phyloP scores from a whole-genome alignment of 1,139 yeast species.

The Hyphopichia pseudoburtonii region DNA sequence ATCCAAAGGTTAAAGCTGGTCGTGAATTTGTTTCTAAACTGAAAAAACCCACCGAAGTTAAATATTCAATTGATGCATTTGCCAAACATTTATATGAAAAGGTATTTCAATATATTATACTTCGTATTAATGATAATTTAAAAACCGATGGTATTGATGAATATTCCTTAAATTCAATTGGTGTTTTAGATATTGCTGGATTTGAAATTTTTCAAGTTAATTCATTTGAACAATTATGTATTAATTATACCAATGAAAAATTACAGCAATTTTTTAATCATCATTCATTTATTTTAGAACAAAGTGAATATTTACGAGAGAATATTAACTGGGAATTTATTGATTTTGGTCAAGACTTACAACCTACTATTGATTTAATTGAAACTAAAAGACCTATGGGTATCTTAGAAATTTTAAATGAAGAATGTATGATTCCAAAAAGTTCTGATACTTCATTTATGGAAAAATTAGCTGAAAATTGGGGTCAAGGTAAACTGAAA shows the following conservation, averaged over 20 bases:
- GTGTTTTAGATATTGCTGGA: constrained; percentile 96
- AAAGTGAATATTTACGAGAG: constrained; percentile 90
- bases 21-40: constrained; percentile 81
- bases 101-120: constrained; percentile 75
- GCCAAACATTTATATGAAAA: constrained; percentile 87
- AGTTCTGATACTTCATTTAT: constrained; percentile 82
- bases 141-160: constrained; percentile 25
- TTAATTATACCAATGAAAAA: constrained; percentile 94
- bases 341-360: constrained; percentile 95
- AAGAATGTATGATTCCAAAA: constrained; percentile 93
- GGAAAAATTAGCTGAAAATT: constrained; percentile 68
- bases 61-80: constrained; percentile 79
- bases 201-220: constrained; percentile 91
- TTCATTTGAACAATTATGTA: constrained; percentile 94
- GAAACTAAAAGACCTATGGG: constrained; percentile 81
- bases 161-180: constrained; percentile 60
- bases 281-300: constrained; percentile 95
- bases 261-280: constrained; percentile 97
- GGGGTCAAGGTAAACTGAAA: constrained; percentile 54
- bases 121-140: constrained; percentile 71
- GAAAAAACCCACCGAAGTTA: constrained; percentile 77
- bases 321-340: constrained; percentile 95
- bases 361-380: constrained; percentile 90
- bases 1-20: constrained; percentile 91
- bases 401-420: constrained; percentile 84